A percentile compares a stretch with the other conserved stretches of the same genome.
phyloP scores from a whole-genome alignment of 139 green algal genomes.

The Closterium sp. region DNA sequence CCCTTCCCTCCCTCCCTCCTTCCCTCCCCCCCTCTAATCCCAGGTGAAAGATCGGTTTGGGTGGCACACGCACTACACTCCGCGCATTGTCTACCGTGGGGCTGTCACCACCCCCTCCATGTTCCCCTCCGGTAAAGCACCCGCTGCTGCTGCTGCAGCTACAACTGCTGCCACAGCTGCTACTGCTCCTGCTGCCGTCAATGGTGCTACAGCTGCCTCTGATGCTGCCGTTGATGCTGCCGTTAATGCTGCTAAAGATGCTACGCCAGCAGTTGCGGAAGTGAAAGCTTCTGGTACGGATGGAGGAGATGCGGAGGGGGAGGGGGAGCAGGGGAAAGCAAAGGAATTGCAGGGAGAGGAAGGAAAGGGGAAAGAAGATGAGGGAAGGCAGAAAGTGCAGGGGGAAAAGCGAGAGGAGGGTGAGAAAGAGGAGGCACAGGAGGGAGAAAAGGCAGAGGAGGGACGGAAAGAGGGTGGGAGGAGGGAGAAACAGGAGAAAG shows the following conservation, averaged over 20 bases:
- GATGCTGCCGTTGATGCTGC: neutral
- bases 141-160: neutral
- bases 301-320: neutral
- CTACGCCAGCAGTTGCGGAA: neutral
- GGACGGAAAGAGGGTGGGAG: neutral
- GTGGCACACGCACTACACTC: conserved; percentile 37
- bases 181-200: neutral
- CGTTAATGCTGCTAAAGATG: neutral
- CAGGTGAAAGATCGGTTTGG: conserved; percentile 44
- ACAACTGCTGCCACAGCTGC: neutral
- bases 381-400: neutral
- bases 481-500: neutral
- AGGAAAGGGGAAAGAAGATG: neutral
- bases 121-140: conserved; percentile 69
- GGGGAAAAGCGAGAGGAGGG: neutral
- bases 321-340: neutral
- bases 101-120: conserved; percentile 61
- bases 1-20: neutral
- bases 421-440: conserved; percentile 9
- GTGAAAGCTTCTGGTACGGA: neutral
- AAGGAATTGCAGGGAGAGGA: conserved; percentile 16
- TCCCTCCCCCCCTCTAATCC: neutral
- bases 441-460: neutral
- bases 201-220: neutral
- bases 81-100: conserved; percentile 29